A percentile compares a stretch with the other conserved stretches of the same genome.
These are phyloP conservation scores for Paramyrothecium sp. DNA, from an alignment of 2,329 filamentous ascomycete species.

Conservation along the genomic window DNA sequence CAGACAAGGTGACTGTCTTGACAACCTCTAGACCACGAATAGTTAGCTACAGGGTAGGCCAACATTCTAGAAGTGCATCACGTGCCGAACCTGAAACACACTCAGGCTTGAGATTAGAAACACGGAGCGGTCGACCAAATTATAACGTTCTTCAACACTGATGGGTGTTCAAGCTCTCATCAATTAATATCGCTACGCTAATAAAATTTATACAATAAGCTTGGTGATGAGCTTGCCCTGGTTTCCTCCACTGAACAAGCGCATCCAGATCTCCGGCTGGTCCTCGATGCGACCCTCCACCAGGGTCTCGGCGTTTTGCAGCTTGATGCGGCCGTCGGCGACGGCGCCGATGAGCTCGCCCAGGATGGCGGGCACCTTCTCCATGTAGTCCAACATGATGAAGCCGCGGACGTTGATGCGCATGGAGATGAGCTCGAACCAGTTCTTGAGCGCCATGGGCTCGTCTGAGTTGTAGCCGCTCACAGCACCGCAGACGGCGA, in stretches of 20 bases:
- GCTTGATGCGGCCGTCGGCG: constrained; percentile 22
- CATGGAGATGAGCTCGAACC: constrained; percentile 25
- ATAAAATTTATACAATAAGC: constrained; percentile 13
- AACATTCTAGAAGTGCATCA: no score
- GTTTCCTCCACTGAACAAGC: constrained; percentile 21
- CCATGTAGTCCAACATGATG: constrained; percentile 26
- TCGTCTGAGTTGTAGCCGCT: constrained; percentile 23
- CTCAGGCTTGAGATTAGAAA: no score
- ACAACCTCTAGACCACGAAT: no score
- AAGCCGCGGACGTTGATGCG: constrained; percentile 22
- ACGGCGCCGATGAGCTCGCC: constrained; percentile 23
- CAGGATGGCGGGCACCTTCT: constrained; percentile 21
- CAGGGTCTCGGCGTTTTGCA: constrained; percentile 19
- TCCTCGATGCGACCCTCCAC: constrained; percentile 23
- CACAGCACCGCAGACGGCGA: constrained; percentile 24
- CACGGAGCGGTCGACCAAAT: no score
- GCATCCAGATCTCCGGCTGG: constrained; percentile 23
- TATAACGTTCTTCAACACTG: no score
- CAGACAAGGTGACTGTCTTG: no score
- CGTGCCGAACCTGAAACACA: no score
- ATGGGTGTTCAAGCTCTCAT: no score
- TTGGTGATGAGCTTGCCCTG: constrained; percentile 26
- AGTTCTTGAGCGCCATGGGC: constrained; percentile 23
- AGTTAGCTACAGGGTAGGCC: no score
- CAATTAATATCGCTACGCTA: no score